These are phyloP conservation scores for Chaetomium strumarium DNA, from an alignment of 2,329 filamentous ascomycete species.

Conservation along the genomic window DNA sequence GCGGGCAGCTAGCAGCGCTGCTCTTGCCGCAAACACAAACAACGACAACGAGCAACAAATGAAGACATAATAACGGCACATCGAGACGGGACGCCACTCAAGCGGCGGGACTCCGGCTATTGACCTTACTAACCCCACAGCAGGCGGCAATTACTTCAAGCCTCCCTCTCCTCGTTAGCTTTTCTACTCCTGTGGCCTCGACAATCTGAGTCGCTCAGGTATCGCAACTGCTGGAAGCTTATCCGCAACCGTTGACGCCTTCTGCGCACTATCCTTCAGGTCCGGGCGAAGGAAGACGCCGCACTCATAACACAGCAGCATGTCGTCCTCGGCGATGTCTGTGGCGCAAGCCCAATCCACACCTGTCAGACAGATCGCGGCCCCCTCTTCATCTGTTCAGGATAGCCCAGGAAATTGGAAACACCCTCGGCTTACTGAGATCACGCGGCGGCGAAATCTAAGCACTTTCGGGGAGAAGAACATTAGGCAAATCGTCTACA, in stretches of 20 bases:
- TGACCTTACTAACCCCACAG: slow-evolving; percentile 25
- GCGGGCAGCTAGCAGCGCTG: neutral
- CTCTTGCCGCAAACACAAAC: neutral
- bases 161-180: neutral
- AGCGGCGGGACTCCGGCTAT: slow-evolving; percentile 29
- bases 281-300: neutral
- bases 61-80: slow-evolving; percentile 4
- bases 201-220: too few relatives aligned
- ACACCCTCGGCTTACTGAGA: slow-evolving; percentile 84
- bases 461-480: slow-evolving; percentile 75
- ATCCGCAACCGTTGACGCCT: neutral
- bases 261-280: neutral
- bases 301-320: slow-evolving; percentile 17
- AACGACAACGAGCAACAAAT: slow-evolving; percentile 1
- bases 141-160: neutral
- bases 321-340: slow-evolving; percentile 27
- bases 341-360: slow-evolving; percentile 19
- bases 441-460: slow-evolving; percentile 72
- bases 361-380: slow-evolving; percentile 23
- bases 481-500: slow-evolving; percentile 63
- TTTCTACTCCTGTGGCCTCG: neutral
- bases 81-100: neutral
- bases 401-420: slow-evolving; percentile 77
- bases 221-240: neutral
- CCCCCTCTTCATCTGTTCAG: slow-evolving; percentile 36